Base-by-base conservation (phyloP, 2,329 filamentous ascomycete species). In the Elsinoe batatas region DNA sequence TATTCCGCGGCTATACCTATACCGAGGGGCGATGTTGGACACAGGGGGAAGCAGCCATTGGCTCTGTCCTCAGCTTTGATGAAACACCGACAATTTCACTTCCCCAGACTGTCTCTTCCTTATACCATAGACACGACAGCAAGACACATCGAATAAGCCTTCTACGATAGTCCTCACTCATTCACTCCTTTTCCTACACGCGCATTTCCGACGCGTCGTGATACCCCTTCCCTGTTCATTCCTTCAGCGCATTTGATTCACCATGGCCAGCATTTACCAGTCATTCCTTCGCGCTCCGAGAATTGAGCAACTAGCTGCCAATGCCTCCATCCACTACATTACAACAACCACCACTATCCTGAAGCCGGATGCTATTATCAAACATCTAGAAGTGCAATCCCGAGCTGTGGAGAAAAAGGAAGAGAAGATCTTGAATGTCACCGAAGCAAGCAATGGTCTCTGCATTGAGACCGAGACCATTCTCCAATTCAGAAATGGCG, bases 331-430 rank as follows among this genome's bases (percentile, higher is more conserved):
- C 63, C 83, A 91, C 76, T 98, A 97, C 76, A 85, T 97, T 69
- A 89, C 91, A 56, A 95, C 91, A 6, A 85, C 90, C 11, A 89
- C 84, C 33, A 81, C 81, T 61, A 76, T 94, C 67, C 76, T 79
- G 59, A 83, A 88, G 62, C 71, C 85, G 46, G 78, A 83, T 53
- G 81, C 88, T 46, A 89, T 98, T 69, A 76, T 91, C 72, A 90
- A 88, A 74, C 91, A 97, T 72, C 73, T 96, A 60, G 77, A 75
- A 64, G 78, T 79, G 36, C 80, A 90, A 68, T 78, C 80, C 64
- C 85, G 83, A 68, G 80, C 87, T 67, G 76, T 96, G 67, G 87
- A 84, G 71, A 94, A 89, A 78, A 91, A 88, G 73, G 82, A 84
- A 63, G 83, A 95, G 71, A 84, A 85, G 42, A 72, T 91, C 53